Percentiles rank a stretch among this genome's conserved stretches.
Conservation (phyloP, 768 basidiomycete species). For the Russula griseocarnosa region DNA sequence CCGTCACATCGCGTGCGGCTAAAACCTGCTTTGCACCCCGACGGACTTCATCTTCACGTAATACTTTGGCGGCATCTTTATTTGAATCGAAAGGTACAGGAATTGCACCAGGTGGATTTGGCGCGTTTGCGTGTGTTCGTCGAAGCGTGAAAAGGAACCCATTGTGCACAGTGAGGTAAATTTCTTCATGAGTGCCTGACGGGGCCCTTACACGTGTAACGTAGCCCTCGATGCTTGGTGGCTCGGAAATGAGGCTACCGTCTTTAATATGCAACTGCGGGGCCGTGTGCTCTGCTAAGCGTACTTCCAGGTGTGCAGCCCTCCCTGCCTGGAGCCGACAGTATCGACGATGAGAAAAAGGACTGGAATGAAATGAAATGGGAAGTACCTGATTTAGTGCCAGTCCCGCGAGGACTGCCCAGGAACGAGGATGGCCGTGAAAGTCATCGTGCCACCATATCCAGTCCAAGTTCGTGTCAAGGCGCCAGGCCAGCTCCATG, state of each 20-base stretch:
- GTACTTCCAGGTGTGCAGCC: conserved; percentile 64
- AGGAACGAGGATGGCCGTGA: conserved; percentile 55
- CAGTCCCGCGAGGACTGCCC: conserved; percentile 73
- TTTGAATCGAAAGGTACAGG: conserved; percentile 34
- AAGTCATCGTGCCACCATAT: conserved; percentile 69
- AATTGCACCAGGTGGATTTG: conserved; percentile 57
- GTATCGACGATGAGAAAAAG: conserved; percentile 2
- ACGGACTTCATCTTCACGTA: conserved; percentile 51
- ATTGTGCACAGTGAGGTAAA: conserved; percentile 70
- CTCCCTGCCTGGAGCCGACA: conserved; percentile 36
- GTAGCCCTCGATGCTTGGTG: conserved; percentile 83
- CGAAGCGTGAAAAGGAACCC: conserved; percentile 64
- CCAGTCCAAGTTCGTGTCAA: conserved; percentile 78
- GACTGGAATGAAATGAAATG: conserved; percentile 8
- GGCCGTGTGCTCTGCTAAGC: conserved; percentile 66
- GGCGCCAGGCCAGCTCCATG: conserved; percentile 76
- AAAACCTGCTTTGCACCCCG: conserved; percentile 64
- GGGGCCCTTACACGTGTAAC: conserved; percentile 65
- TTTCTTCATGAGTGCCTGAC: conserved; percentile 50
- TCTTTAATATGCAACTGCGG: conserved; percentile 43
- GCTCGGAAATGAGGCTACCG: conserved; percentile 58
- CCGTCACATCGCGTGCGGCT: conserved; percentile 61
- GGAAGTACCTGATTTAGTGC: conserved; percentile 62
- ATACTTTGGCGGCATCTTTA: conserved; percentile 32
- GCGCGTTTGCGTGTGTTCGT: conserved; percentile 56